Base-by-base conservation (phyloP, 2,329 filamentous ascomycete genomes). In the Nemania sp. region DNA sequence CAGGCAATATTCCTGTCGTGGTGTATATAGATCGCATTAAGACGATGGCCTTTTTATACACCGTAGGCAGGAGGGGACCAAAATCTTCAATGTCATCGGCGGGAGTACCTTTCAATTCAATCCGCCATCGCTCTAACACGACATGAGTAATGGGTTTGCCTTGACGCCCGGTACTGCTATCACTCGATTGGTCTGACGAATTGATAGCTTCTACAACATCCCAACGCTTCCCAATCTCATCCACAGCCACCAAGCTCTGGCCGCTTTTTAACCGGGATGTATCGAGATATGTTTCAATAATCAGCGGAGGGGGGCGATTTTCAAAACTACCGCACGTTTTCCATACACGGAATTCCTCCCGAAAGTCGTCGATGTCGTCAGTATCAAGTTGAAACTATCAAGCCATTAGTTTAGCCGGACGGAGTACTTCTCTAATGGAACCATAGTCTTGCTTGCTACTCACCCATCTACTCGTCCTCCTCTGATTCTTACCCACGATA, bases 11-110 rank as follows among this genome's bases (percentile, higher is more conserved):
- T 74, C 93, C 91, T 47, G 93, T 89, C 62, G 92, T 92, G 57
- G 93, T 89, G 79, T 93, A 97, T 53, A 99, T 86, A 1, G 94
- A 94, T 68, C 96, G 89, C 81, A 98, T 98, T 74, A 98, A 89
- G 73, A 98, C 92, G 71, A 99, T 97, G 74, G 93, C 93, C 82
- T 97, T 96, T 82, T 99, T 99, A 86, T 99, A 99, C 66, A 97
- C 90, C 60, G 93, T 95, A 15, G 96, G 94, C 59, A 98, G 83
- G 35, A 83, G 84, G 11, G 84, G 83, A 7, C 87, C 87, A 77
- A 90, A 93, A 77, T 88, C 88, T 55, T 87, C 84, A 18, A 78
- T 74, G 35, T 79, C 75, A 72, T 85, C 78, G 78, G 84, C 78
- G 65, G 84, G 79, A 66, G 82, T 82, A 73, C 88, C 88, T 77